Evolutionary conservation across 2,329 filamentous ascomycete species (phyloP), one percentile per base, ranked within the genome.

Genomic region (Ciborinia camelliae): DNA sequence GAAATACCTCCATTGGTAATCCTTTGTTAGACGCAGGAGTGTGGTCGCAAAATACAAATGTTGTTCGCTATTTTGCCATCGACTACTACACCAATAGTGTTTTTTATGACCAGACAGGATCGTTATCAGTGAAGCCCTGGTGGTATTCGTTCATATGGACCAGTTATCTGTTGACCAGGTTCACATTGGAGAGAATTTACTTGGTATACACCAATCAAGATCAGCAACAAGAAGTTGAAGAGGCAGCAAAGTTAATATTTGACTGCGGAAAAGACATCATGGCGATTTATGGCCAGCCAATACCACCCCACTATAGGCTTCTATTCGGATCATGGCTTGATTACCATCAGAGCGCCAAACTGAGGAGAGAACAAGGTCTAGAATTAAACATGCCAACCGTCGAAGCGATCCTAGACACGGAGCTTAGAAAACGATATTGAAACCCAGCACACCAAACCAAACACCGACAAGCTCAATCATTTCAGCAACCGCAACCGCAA

Each of bases 81-180:
- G n/a, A n/a, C n/a, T n/a, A n/a, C n/a, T n/a, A n/a, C n/a, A n/a
- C n/a, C n/a, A n/a, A n/a, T n/a, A n/a, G n/a, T n/a, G n/a, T n/a
- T n/a, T n/a, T n/a, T n/a, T n/a, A n/a, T n/a, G n/a, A n/a, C n/a
- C n/a, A n/a, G 45, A 15, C 10, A 23, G 23, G 20, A 14, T 26
- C 15, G 12, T 26, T 15, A 12, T 23, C 45, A 23, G 45, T 10
- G 2, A 18, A 48, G 14, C n/a, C 9, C 9, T 2, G 4, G 2
- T 48, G 47, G 47, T 28, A 50, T 30, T 2, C 30, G 8, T 4
- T 0, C 4, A 30, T 51, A 7, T 30, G 48, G 48, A 30, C 0
- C 5, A 0, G 1, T 0, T 51, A 51, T 12, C 1, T 30, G 1
- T 9, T 51, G 48, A 15, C 5, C 2, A 20, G 10, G 7, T 20